These are phyloP conservation scores for Halenospora varia DNA, from an alignment of 495 filamentous ascomycete species.

Conservation along the genomic window DNA sequence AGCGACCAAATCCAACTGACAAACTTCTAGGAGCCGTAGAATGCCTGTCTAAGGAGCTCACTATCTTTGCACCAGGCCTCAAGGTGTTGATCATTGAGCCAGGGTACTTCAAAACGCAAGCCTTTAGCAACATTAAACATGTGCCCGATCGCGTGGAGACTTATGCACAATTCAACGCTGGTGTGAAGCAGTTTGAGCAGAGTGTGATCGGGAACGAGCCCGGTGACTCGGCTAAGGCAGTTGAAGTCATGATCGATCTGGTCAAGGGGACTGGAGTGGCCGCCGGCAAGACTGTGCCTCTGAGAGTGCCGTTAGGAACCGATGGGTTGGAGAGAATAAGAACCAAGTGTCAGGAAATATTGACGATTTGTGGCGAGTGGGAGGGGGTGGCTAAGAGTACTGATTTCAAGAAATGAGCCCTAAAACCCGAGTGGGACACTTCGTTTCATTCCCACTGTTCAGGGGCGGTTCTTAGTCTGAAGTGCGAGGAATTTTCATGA, in stretches of 20 bases:
- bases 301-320: conserved; percentile 37
- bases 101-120: conserved; percentile 44
- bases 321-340: conserved; percentile 35
- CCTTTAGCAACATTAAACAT: conserved; percentile 16
- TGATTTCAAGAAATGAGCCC: not conserved
- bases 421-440: not conserved
- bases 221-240: conserved; percentile 43
- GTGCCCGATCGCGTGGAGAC: conserved; percentile 27
- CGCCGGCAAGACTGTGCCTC: conserved; percentile 33
- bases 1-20: not conserved
- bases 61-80: conserved; percentile 35
- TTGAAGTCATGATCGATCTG: conserved; percentile 40
- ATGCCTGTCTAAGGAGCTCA: conserved; percentile 39
- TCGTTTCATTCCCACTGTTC: not conserved
- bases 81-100: conserved; percentile 40
- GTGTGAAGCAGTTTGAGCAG: conserved; percentile 23
- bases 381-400: conserved; percentile 7
- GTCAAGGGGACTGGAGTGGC: conserved; percentile 22
- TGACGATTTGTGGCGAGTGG: conserved; percentile 37
- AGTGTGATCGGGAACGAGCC: conserved; percentile 30
- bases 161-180: conserved; percentile 18
- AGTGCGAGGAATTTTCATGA: not conserved
- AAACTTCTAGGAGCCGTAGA: conserved; percentile 28
- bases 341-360: conserved; percentile 28
- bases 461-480: not conserved